Evolutionary conservation across 2,329 filamentous ascomycete species (phyloP).

Genomic region (Botrytis aclada): DNA sequence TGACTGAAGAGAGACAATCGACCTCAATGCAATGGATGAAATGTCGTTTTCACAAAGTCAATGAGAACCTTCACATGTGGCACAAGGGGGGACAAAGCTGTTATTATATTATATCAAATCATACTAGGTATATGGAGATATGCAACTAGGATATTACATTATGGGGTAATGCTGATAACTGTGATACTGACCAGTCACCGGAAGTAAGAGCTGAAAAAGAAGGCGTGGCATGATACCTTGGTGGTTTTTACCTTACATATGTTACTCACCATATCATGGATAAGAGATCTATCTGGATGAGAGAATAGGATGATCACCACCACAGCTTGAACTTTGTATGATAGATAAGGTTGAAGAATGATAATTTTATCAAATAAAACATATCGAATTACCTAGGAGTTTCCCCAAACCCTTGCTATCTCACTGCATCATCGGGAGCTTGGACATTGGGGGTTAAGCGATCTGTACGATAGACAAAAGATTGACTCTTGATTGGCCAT

Average conservation of each 20-base stretch:
- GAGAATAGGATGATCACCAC: background rate
- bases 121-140: background rate
- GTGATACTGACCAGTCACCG: constrained; percentile 3
- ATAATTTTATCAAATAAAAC: constrained; percentile 18
- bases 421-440: constrained; percentile 12
- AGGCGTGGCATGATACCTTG: background rate
- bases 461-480: background rate
- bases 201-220: background rate
- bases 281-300: background rate
- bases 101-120: constrained; percentile 13
- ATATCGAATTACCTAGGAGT: background rate
- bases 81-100: background rate
- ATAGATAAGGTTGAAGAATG: constrained; percentile 6
- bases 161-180: background rate
- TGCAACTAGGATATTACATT: background rate
- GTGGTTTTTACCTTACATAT: background rate
- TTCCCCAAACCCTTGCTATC: constrained; percentile 6
- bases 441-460: constrained; percentile 17
- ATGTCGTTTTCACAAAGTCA: background rate
- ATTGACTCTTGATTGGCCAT: constrained; percentile 4
- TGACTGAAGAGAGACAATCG: constrained; percentile 9
- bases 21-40: background rate
- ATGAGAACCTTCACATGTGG: background rate
- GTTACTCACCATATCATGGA: background rate
- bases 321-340: background rate